These are phyloP conservation scores for Carex cristatella DNA, from an alignment of 176 grass and related monocot species.

Conservation along the genomic window DNA sequence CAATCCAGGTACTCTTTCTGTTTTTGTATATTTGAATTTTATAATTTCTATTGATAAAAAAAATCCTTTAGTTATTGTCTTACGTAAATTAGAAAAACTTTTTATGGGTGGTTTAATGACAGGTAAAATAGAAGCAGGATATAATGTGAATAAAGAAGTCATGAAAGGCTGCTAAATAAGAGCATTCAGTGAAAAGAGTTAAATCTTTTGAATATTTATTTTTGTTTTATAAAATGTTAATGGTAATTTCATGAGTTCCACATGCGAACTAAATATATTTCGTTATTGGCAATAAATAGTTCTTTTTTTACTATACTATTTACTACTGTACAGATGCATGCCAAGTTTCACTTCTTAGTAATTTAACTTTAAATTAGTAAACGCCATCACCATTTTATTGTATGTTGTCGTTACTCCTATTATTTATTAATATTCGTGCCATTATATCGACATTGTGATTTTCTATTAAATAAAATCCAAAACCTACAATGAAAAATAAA, in stretches of 20 bases:
- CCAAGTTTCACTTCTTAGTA: not conserved
- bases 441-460: not conserved
- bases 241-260: not conserved
- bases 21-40: too few relatives aligned
- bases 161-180: not conserved
- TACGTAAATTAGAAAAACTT: too few relatives aligned
- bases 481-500: not conserved
- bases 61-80: not conserved
- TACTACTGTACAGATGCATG: not conserved
- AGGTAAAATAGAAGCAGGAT: not conserved
- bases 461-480: not conserved
- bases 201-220: too few relatives aligned
- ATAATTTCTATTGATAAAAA: too few relatives aligned
- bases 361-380: not conserved
- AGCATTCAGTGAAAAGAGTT: not conserved
- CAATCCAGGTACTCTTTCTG: too few relatives aligned
- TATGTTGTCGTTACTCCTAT: not conserved
- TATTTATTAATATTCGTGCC: not conserved
- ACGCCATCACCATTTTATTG: not conserved
- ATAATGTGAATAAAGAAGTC: not conserved
- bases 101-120: not conserved
- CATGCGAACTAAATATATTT: not conserved
- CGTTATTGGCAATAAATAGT: not conserved
- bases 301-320: not conserved
- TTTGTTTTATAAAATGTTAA: not conserved